Evolutionary conservation across 1,284 basidiomycete genomes (phyloP).

Genomic region (Kwoniella shivajii): DNA sequence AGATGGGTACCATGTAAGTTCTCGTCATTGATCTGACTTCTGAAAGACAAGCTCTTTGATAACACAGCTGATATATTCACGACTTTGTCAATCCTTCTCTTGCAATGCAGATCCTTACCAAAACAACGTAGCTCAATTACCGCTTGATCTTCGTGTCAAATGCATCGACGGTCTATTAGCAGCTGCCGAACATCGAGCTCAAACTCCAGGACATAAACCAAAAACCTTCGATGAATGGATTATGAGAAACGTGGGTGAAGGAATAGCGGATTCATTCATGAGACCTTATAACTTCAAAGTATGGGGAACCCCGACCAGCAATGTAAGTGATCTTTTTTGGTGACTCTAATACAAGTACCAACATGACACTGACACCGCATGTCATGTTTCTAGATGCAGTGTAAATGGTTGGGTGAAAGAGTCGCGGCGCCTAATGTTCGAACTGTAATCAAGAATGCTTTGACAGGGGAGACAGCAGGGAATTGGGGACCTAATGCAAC

Average conservation of each 20-base stretch:
- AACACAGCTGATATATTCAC: too few relatives aligned
- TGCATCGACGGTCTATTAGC: conserved; percentile 60
- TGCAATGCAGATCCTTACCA: conserved; percentile 44
- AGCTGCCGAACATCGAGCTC: conserved; percentile 33
- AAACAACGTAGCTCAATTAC: conserved; percentile 60
- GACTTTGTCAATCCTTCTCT: not conserved
- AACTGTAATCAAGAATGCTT: conserved; percentile 57
- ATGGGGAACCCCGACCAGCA: conserved; percentile 59
- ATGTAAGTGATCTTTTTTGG: conserved; percentile 29
- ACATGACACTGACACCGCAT: not conserved
- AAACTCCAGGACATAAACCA: conserved; percentile 32
- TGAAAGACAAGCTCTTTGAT: not conserved
- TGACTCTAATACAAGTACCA: not conserved
- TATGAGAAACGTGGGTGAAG: conserved; percentile 57
- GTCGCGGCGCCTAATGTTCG: conserved; percentile 60
- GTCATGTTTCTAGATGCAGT: conserved; percentile 56
- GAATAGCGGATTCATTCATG: conserved; percentile 60
- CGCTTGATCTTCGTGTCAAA: conserved; percentile 57
- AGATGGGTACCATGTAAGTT: conserved; percentile 58
- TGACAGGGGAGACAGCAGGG: conserved; percentile 58
- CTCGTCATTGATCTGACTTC: not conserved
- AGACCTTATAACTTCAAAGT: conserved; percentile 62
- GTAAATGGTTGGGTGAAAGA: conserved; percentile 61
- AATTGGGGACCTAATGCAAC: conserved; percentile 62
- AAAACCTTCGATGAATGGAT: conserved; percentile 56